Conservation (phyloP, 208 protist genomes). For the Trypanosoma mega region DNA sequence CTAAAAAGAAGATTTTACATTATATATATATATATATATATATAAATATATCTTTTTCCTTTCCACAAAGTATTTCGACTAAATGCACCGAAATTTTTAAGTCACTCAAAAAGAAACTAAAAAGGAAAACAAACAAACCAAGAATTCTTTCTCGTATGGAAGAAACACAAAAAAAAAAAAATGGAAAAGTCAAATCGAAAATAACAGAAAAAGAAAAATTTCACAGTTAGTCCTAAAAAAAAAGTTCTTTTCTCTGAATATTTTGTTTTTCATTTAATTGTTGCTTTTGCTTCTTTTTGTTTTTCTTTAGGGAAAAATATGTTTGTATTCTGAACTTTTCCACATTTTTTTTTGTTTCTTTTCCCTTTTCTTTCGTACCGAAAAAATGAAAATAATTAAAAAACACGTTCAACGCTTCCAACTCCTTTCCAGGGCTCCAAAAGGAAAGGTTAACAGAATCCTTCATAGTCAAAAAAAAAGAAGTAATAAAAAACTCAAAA, state of each 20-base stretch:
- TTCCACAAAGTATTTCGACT: background rate
- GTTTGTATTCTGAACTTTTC: background rate
- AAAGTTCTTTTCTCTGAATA: conserved; percentile 10
- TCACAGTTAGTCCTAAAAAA: background rate
- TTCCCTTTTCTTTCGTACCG: background rate
- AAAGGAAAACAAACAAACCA: conserved; percentile 21
- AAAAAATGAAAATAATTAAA: background rate
- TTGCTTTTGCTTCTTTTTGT: background rate
- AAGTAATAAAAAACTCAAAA: background rate
- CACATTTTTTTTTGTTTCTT: background rate
- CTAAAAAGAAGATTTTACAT: too few species aligned
- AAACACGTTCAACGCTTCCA: background rate
- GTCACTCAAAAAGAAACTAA: conserved; percentile 12
- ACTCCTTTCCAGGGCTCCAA: background rate
- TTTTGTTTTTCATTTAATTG: conserved; percentile 29
- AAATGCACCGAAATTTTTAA: background rate
- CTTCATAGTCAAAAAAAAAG: background rate
- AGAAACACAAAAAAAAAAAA: conserved; percentile 12
- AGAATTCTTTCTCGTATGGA: background rate
- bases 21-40: conserved; percentile 16
- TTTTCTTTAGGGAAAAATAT: conserved; percentile 3
- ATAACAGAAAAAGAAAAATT: background rate
- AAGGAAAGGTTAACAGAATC: background rate
- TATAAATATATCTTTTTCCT: background rate
- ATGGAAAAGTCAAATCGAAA: background rate